Percentiles rank a stretch among this genome's conserved stretches.
Evolutionary conservation across 768 basidiomycete genomes (phyloP).

Genomic region (Podaxis sp.): DNA sequence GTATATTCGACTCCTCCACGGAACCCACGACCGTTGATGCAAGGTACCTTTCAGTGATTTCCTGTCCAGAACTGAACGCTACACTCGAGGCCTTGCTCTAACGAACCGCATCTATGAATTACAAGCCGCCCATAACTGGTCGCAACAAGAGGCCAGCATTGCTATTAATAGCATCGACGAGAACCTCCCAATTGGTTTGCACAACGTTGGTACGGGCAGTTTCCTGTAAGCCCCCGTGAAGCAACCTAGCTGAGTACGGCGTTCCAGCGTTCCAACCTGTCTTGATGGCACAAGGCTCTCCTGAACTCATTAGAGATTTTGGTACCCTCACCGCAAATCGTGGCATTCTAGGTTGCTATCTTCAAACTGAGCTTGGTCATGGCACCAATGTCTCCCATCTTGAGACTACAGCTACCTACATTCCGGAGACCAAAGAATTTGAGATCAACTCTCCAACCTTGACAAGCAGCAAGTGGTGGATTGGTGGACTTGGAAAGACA

Average conservation of each 20-base stretch:
- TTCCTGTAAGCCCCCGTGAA: conserved; percentile 15
- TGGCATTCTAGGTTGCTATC: conserved; percentile 70
- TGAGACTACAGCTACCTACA: conserved; percentile 77
- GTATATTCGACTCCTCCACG: neutral
- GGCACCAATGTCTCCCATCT: conserved; percentile 68
- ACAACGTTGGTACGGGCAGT: conserved; percentile 34
- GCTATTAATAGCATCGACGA: conserved; percentile 57
- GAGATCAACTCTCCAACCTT: conserved; percentile 75
- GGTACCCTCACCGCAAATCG: conserved; percentile 46
- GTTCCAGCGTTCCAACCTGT: conserved; percentile 65
- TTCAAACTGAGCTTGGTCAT: conserved; percentile 80
- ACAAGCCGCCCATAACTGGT: conserved; percentile 54
- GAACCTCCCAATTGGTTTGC: conserved; percentile 42
- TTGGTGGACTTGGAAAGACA: conserved; percentile 69
- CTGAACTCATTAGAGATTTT: conserved; percentile 52
- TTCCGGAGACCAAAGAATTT: conserved; percentile 66
- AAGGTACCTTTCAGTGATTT: conserved; percentile 42
- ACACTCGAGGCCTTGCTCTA: conserved; percentile 53
- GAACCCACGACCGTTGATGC: neutral
- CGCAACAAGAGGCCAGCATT: conserved; percentile 40
- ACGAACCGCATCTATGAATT: conserved; percentile 60
- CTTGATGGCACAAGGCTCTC: conserved; percentile 58
- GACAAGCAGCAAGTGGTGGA: conserved; percentile 84
- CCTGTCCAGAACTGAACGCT: conserved; percentile 56
- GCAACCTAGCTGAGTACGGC: neutral